Evolutionary conservation across 768 basidiomycete species (phyloP), one percentile per base, ranked within the genome.

Genomic region (Inosperma sp.): DNA sequence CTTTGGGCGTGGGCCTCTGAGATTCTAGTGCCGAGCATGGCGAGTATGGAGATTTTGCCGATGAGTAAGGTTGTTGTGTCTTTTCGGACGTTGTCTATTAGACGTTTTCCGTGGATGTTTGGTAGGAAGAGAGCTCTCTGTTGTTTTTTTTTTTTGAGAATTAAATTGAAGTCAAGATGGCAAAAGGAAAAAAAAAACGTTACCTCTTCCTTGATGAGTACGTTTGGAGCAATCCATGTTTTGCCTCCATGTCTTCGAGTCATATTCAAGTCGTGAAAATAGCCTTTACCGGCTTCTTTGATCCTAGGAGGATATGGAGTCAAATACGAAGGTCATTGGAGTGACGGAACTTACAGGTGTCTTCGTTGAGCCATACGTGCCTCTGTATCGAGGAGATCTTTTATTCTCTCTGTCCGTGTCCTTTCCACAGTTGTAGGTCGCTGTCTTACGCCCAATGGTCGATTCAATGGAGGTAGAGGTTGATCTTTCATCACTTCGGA

Each of bases 71-170:
- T 76, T 1, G 91, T 88, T 3, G 93, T 94, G 64, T 93, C 82
- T 23, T 80, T 79, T 44, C 72, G 72, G 47, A 73, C 63, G 35
- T 76, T 70, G 27, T 74, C 75, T 53, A 73, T 75, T 31, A 98
- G 65, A 22, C 81, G 75, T 41, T 79, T 84, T 0, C 95, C 95
- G 2, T 70, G 67, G 22, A 98, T 80, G 61, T 96, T 83, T 3
- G 95, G 95, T 49, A 97, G 84, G 69, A 93, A 96, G 3, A 94
- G 72, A 13, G 95, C 83, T 84, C 84, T 88, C 94, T 98, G 62
- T 14, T 26, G 30, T 13, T 17, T 14, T 25, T n/a, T 50, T 57
- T 43, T 58, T 48, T 40, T 5, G 27, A 45, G 14, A 3, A n/a
- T 54, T 23, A 52, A 33, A 48, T 23, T n/a, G 10, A 22, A 8